Evolutionary conservation across 2,329 filamentous ascomycete genomes (phyloP), one percentile per base, ranked within the genome.

Genomic region (Xylariales sp.): DNA sequence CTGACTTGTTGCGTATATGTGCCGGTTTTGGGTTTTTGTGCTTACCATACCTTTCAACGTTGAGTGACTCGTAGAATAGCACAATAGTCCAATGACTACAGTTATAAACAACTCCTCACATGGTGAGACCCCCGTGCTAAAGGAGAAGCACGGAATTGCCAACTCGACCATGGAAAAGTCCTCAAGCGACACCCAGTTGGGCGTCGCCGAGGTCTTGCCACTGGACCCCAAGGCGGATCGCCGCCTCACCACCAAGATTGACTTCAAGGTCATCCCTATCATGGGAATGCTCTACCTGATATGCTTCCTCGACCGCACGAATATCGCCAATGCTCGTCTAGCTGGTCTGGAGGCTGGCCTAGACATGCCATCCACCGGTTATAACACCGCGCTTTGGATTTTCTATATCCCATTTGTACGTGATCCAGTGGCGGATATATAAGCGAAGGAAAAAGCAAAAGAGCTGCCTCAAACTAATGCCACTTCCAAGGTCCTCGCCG

Each of bases 361-460:
- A n/a, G 21, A 37, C 25, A 46, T 72, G 38, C 59, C 54, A 2
- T 62, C 62, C 10, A 60, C 58, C 6, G 41, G 55, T 31, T 55
- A 54, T 39, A 50, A 48, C 39, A 51, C 51, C 19, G 48, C 48
- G 10, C 37, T 57, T 12, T 51, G 49, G 8, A 50, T 59, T 17
- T 52, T 59, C 35, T 56, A 55, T 39, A 46, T 59, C 17, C 48
- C 52, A 28, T 37, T 37, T 21, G 34, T 37, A 37, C 12, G 34
- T 8, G 20, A 12, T 10, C 14, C 8, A n/a, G n/a, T n/a, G n/a
- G n/a, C n/a, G n/a, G n/a, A n/a, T n/a, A n/a, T n/a, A n/a, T n/a
- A n/a, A n/a, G n/a, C n/a, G n/a, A n/a, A n/a, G n/a, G n/a, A 10
- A 33, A 18, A 19, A 6, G 13, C 5, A 6, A 18, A 20, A 14